Base-by-base conservation (phyloP, 2,329 filamentous ascomycete genomes). In the Colletotrichum orchidophilum region DNA sequence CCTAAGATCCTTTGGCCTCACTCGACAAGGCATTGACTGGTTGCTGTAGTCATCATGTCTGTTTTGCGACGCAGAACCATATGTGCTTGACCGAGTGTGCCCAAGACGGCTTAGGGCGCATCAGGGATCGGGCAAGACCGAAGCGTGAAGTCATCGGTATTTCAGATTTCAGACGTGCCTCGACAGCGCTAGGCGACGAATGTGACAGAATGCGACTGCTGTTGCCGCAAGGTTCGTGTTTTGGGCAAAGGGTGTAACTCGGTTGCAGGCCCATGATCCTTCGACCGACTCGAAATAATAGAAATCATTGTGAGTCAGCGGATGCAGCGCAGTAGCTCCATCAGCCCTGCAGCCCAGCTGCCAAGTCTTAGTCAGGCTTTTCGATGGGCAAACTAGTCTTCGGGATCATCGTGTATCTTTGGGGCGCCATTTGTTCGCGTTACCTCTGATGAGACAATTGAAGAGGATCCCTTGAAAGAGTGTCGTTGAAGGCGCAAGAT, bases 221-320 rank as follows among this genome's bases (percentile, higher is more conserved):
- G 58, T 58, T 53, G 52, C 33, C 13, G 35, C 53, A 42, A 63
- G 39, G 39, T 46, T 46, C 29, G 52, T n/a, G 35, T 46, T 53
- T 54, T 55, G 63, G 63, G 68, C 63, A 67, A 39, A 33, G 60
- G 31, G 29, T 39, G 42, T 50, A 18, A 18, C 60, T 70, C 18
- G 55, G 33, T 46, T 67, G 64, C 57, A 62, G 50, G 26, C 26
- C 33, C 26, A 61, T 29, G 52, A 42, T 66, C 31, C 52, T 58
- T 53, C 42, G 68, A 24, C 39, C 33, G 46, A 26, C 13, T 46
- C 50, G 42, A 58, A 57, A 39, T 24, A 35, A 35, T 7, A 24
- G 46, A 57, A 46, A 15, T 42, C 58, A 64, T 18, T 50, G 66
- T 68, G 68, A 71, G 49, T 68, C 68, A 68, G 68, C 68, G 21